Conservation (phyloP, 345 rosid genomes). For the Acer yangbiense region DNA sequence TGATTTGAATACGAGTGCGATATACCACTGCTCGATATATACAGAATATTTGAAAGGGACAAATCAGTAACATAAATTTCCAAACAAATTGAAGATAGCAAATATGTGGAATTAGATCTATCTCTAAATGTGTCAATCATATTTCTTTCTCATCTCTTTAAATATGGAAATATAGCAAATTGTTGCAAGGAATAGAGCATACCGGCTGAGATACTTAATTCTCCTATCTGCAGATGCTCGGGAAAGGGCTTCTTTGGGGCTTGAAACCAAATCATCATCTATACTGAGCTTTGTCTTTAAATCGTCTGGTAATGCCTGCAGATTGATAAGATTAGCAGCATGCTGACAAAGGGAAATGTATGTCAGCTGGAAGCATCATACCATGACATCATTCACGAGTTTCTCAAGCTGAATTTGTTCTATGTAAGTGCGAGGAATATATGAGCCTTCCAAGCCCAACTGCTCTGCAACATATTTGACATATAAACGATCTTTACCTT, state of each 20-base stretch:
- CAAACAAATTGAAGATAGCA: neutral
- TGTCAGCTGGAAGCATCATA: constrained; percentile 36
- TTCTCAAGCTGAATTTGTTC: constrained; percentile 98
- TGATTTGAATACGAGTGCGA: constrained; percentile 73
- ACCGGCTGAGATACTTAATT: constrained; percentile 92
- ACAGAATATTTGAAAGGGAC: constrained; percentile 16
- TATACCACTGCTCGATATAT: constrained; percentile 43
- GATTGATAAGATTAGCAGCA: constrained; percentile 34
- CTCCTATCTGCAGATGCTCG: constrained; percentile 96
- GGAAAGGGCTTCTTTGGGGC: constrained; percentile 98
- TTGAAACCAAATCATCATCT: constrained; percentile 81
- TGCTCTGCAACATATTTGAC: constrained; percentile 72
- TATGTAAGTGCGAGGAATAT: constrained; percentile 89
- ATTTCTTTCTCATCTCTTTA: neutral
- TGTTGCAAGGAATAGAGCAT: constrained; percentile 24
- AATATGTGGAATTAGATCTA: neutral
- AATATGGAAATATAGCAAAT: constrained; percentile 8
- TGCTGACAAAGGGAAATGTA: constrained; percentile 12
- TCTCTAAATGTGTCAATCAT: neutral
- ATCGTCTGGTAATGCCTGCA: constrained; percentile 96
- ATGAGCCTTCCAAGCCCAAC: constrained; percentile 89
- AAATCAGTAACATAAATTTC: constrained; percentile 8
- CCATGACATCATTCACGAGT: constrained; percentile 97
- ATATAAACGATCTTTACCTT: constrained; percentile 86
- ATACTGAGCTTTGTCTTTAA: constrained; percentile 89